These are phyloP conservation scores for Dioscorea cayenensis DNA, from an alignment of 116 monocot genomes.

Conservation along the genomic window DNA sequence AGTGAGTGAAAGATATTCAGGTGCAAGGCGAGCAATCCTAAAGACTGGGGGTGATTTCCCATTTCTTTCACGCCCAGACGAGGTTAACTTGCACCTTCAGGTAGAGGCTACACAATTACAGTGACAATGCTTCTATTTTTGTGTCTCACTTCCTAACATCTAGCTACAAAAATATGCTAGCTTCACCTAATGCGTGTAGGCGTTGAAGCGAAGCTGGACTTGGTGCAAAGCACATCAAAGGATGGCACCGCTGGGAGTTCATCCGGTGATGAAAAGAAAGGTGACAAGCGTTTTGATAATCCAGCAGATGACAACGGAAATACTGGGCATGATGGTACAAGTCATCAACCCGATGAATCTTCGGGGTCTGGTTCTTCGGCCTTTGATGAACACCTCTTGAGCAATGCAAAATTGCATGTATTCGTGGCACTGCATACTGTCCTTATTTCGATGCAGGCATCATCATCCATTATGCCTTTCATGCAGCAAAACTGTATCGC, in stretches of 20 bases:
- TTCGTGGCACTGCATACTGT: neutral
- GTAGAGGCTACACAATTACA: conserved; percentile 24
- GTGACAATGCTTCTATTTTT: neutral
- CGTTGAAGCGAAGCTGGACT: conserved; percentile 49
- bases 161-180: conserved; percentile 23
- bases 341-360: conserved; percentile 6
- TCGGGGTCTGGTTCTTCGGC: conserved; percentile 23
- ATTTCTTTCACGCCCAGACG: conserved; percentile 91
- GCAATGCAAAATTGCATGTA: conserved; percentile 7
- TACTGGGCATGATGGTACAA: conserved; percentile 9
- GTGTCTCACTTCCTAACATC: too few species aligned
- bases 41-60: conserved; percentile 96
- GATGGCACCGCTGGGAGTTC: conserved; percentile 38
- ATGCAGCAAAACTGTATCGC: neutral
- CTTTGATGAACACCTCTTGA: conserved; percentile 21
- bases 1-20: conserved; percentile 80
- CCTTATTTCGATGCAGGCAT: conserved; percentile 6
- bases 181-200: conserved; percentile 90
- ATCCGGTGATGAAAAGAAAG: conserved; percentile 17
- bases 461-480: conserved; percentile 1
- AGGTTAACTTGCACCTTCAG: conserved; percentile 96
- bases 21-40: conserved; percentile 60
- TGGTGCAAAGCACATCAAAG: conserved; percentile 20
- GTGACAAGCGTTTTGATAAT: conserved; percentile 22
- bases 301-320: conserved; percentile 13